Percentiles rank a stretch among this genome's conserved stretches.
Evolutionary conservation across 768 basidiomycete genomes (phyloP).

Genomic region (Pisolithus marmoratus): DNA sequence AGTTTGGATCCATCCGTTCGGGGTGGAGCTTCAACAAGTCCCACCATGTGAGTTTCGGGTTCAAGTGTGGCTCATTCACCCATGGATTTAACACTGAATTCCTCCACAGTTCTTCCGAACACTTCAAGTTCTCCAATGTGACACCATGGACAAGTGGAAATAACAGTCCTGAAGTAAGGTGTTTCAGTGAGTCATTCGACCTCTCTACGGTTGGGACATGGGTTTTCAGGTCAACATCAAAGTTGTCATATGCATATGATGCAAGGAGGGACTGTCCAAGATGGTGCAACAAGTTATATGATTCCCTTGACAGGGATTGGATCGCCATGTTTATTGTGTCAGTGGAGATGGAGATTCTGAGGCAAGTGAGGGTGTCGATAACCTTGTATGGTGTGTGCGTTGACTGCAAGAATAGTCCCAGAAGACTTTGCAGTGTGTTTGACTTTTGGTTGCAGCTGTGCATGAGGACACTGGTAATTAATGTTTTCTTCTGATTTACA

Average conservation of each 20-base stretch:
- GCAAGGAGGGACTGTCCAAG: conserved; percentile 21
- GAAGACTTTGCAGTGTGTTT: conserved; percentile 4
- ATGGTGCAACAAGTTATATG: conserved; percentile 7
- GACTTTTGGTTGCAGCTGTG: conserved; percentile 26
- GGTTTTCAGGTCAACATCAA: conserved; percentile 34
- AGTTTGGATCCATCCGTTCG: no score
- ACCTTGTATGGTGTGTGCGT: conserved; percentile 22
- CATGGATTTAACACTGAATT: conserved; percentile 18
- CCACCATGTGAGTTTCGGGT: no score
- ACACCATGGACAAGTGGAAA: conserved; percentile 18
- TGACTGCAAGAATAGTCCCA: conserved; percentile 17
- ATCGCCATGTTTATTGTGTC: conserved; percentile 20
- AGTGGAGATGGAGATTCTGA: conserved; percentile 25
- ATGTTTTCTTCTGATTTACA: conserved; percentile 5
- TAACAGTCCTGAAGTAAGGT: conserved; percentile 19
- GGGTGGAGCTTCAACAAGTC: no score
- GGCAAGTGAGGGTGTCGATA: conserved; percentile 22
- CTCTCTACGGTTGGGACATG: conserved; percentile 28
- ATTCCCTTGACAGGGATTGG: conserved; percentile 20
- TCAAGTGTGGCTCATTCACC: no score
- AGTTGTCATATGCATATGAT: conserved; percentile 37
- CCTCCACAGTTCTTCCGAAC: conserved; percentile 30
- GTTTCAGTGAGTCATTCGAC: conserved; percentile 13
- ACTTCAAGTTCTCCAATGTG: conserved; percentile 22
- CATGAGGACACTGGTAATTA: conserved; percentile 14